Evolutionary conservation across 1,139 yeast genomes (phyloP).

Genomic region (Geotrichum carabidarum): DNA sequence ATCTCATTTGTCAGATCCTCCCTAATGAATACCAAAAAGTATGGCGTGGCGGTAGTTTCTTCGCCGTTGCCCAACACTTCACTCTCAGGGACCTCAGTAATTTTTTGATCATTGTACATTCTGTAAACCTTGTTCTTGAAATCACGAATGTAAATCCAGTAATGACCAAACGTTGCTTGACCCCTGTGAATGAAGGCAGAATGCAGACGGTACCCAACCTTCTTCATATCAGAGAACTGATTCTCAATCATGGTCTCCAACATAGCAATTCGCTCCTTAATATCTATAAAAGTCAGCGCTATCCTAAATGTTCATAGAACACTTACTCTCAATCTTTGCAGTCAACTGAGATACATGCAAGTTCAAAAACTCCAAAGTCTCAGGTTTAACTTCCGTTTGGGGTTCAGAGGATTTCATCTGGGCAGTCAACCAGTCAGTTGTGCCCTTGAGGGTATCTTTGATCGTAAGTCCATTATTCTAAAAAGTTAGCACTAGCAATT

Average conservation of each 20-base stretch:
- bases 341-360: slow-evolving; percentile 26
- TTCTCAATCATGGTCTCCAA: slow-evolving; percentile 48
- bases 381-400: slow-evolving; percentile 19
- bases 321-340: slow-evolving; percentile 11
- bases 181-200: slow-evolving; percentile 94
- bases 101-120: slow-evolving; percentile 88
- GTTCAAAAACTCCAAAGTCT: slow-evolving; percentile 32
- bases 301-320: background rate
- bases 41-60: slow-evolving; percentile 86
- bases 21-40: slow-evolving; percentile 77
- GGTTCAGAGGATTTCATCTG: slow-evolving; percentile 19
- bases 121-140: slow-evolving; percentile 62
- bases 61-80: slow-evolving; percentile 59
- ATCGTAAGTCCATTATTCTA: slow-evolving; percentile 28
- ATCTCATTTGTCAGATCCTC: slow-evolving; percentile 54
- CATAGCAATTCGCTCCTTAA: slow-evolving; percentile 15
- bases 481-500: slow-evolving; percentile 40
- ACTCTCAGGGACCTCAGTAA: slow-evolving; percentile 66
- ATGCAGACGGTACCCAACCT: slow-evolving; percentile 74
- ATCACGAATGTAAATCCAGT: slow-evolving; percentile 90
- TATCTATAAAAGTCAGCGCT: background rate
- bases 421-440: slow-evolving; percentile 51
- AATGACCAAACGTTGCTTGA: slow-evolving; percentile 93
- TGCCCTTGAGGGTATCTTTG: slow-evolving; percentile 41
- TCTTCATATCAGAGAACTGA: slow-evolving; percentile 57